Percentiles rank a stretch among this genome's conserved stretches.
Conservation (phyloP, 257 asterid species). For the Dorcoceras hygrometricum region DNA sequence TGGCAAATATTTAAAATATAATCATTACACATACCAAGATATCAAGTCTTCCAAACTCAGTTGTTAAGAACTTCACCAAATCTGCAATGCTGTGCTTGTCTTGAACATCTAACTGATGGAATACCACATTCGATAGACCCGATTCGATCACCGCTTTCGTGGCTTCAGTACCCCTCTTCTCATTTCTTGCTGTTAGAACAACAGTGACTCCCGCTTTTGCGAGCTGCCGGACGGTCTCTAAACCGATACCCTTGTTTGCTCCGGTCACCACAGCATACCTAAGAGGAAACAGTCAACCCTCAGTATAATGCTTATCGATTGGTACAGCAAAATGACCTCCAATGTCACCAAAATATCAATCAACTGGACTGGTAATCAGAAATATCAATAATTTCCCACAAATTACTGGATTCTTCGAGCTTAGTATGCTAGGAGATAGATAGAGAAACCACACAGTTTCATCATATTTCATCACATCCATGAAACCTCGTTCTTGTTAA, state of each 20-base stretch:
- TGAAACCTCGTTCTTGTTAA: too few relatives aligned
- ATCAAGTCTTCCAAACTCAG: conserved; percentile 61
- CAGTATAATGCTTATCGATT: too few relatives aligned
- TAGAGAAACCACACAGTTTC: too few relatives aligned
- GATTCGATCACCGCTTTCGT: conserved; percentile 41
- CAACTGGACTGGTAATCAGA: too few relatives aligned
- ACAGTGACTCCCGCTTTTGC: conserved; percentile 63
- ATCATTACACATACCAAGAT: conserved; percentile 46
- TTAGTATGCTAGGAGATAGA: too few relatives aligned
- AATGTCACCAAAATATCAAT: too few relatives aligned
- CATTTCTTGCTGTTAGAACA: conserved; percentile 62
- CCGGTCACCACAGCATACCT: conserved; percentile 85
- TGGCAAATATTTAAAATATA: background rate
- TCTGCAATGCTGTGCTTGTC: conserved; percentile 50
- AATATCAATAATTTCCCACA: too few relatives aligned
- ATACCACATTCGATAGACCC: conserved; percentile 60
- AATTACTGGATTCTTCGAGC: too few relatives aligned
- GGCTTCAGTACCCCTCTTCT: conserved; percentile 55
- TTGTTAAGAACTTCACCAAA: conserved; percentile 38
- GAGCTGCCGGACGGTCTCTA: conserved; percentile 69
- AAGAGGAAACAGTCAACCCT: background rate
- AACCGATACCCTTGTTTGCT: conserved; percentile 85
- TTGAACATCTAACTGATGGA: conserved; percentile 76
- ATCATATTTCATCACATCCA: too few relatives aligned
- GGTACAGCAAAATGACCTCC: too few relatives aligned